Percentiles rank a stretch among this genome's conserved stretches.
Conservation (phyloP, 805 yeast species). For the Hanseniaspora pseudoguilliermondii region DNA sequence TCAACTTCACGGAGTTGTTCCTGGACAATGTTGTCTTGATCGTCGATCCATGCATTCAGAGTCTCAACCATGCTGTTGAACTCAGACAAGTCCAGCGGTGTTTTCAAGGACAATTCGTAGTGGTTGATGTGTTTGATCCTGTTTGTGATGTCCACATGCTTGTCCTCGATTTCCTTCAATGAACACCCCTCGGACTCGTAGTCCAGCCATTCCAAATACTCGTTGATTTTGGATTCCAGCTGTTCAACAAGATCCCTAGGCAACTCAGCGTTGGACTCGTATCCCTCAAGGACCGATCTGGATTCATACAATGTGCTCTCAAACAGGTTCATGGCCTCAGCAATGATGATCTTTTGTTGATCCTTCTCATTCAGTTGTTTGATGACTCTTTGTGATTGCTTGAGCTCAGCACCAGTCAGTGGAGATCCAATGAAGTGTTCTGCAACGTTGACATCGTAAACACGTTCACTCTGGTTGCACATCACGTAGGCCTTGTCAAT, state of each 20-base stretch:
- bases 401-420: conserved; percentile 17
- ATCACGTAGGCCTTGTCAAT: conserved; percentile 15
- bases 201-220: conserved; percentile 65
- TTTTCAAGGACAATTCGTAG: conserved; percentile 31
- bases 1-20: conserved; percentile 35
- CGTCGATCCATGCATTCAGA: conserved; percentile 32
- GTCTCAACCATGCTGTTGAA: conserved; percentile 34
- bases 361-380: conserved; percentile 43
- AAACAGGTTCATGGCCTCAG: conserved; percentile 51
- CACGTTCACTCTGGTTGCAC: conserved; percentile 15
- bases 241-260: conserved; percentile 31
- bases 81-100: conserved; percentile 37
- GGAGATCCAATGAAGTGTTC: conserved; percentile 2
- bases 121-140: conserved; percentile 28
- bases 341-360: conserved; percentile 38
- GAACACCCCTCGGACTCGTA: conserved; percentile 46
- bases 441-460: background rate
- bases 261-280: conserved; percentile 33
- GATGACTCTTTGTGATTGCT: conserved; percentile 36
- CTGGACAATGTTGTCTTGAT: conserved; percentile 35
- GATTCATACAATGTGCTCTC: conserved; percentile 64
- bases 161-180: conserved; percentile 29
- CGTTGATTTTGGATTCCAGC: conserved; percentile 31
- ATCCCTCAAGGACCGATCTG: conserved; percentile 46
- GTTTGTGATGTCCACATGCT: conserved; percentile 20